Evolutionary conservation across 176 grass and related monocot genomes (phyloP).

Genomic region (Musa schizocarpa): DNA sequence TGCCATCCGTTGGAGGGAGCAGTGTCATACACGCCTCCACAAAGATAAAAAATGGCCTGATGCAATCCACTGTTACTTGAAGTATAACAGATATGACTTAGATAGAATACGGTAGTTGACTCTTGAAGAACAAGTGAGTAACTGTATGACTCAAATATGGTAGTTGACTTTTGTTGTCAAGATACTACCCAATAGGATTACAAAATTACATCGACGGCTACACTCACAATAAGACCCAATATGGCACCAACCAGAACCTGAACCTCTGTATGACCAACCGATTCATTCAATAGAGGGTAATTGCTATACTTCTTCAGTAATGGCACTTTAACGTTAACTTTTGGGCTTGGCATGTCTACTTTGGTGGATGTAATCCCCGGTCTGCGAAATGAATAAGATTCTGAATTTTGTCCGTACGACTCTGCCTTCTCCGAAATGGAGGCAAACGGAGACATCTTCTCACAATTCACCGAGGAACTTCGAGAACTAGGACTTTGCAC

Average conservation of each 20-base stretch:
- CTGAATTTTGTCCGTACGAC: conserved; percentile 3
- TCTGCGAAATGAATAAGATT: neutral
- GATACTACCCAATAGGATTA: conserved; percentile 18
- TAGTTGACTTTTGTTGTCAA: neutral
- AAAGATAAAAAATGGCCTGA: no score
- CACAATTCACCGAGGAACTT: conserved; percentile 21
- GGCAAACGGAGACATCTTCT: conserved; percentile 24
- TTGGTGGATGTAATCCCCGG: neutral
- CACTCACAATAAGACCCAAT: conserved; percentile 59
- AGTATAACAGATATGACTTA: no score
- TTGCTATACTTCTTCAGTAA: conserved; percentile 14
- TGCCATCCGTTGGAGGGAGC: no score
- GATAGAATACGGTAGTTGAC: no score
- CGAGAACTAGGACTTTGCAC: neutral
- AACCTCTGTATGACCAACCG: conserved; percentile 66
- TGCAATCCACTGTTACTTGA: no score
- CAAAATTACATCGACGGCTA: conserved; percentile 37
- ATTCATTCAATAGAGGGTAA: conserved; percentile 39
- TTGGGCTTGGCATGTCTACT: neutral
- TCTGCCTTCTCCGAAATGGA: conserved; percentile 26
- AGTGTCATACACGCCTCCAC: no score
- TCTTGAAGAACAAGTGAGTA: no score
- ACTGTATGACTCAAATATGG: neutral
- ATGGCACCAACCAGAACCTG: conserved; percentile 67
- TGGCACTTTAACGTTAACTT: conserved; percentile 13